Base-by-base conservation (phyloP, 2,329 filamentous ascomycete genomes). In the Trichoderma polysporum region DNA sequence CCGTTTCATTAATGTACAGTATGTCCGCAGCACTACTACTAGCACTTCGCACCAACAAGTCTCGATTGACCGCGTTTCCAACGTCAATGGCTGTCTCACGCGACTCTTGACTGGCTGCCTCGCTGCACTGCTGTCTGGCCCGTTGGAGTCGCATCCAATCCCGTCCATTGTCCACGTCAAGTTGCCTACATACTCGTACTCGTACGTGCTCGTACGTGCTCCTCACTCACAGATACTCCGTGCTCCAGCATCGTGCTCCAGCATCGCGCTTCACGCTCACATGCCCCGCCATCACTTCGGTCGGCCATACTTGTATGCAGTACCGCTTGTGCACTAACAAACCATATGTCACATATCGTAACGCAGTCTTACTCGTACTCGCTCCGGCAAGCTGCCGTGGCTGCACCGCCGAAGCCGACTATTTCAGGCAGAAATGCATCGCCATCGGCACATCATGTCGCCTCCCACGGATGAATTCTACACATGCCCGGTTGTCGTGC, bases 401-500 rank as follows among this genome's bases (percentile, higher is more conserved):
- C 29, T 39, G 19, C 22, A 19, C 41, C 41, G 41, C 22, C 9
- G 41, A 19, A 19, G 19, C n/a, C n/a, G 31, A 33, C 19, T n/a
- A n/a, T 12, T 10, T 65, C 53, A 39, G 62, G 53, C 62, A 65
- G 62, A 58, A 37, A 50, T 58, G 62, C 62, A 58, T 65, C 31
- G n/a, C 45, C 19, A 19, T 50, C 19, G 37, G 29, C 50, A 35
- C 15, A 35, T 54, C 35, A 33, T 45, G 6, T 19, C 41, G 52
- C 29, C 31, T 54, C 31, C 29, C 52, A 54, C 37, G 52, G 52
- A 27, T 53, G n/a, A 35, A 15, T 45, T 45, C 17, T 54, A 54
- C 52, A 54, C 25, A 19, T 10, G 12, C 52, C n/a, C 57, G 31
- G 22, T 25, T 33, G 57, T 19, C 29, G 39, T 49, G 45, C 35